Conservation (phyloP, 805 yeast genomes). For the Saturnispora besseyi region DNA sequence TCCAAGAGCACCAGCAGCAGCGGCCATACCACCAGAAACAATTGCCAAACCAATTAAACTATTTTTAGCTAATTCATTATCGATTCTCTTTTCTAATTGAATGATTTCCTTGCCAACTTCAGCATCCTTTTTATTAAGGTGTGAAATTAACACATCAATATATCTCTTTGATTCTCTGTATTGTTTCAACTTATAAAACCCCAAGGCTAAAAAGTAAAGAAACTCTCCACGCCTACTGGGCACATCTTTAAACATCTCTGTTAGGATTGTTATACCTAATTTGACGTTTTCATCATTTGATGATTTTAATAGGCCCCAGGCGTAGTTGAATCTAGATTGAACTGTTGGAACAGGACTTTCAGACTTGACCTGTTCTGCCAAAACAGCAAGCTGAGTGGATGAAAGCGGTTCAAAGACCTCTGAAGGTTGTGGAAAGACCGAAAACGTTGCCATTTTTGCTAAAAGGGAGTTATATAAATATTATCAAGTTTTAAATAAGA, state of each 20-base stretch:
- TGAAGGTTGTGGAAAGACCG: conserved; percentile 21
- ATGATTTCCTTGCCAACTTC: conserved; percentile 1
- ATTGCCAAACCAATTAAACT: conserved; percentile 85
- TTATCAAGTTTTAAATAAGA: neutral
- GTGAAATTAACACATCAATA: conserved; percentile 68
- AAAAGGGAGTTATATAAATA: neutral
- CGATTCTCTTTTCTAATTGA: conserved; percentile 60
- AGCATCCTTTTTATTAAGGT: conserved; percentile 82
- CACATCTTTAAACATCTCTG: conserved; percentile 61
- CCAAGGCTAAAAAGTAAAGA: conserved; percentile 77
- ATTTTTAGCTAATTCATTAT: conserved; percentile 76
- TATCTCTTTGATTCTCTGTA: conserved; percentile 79
- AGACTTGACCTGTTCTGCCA: conserved; percentile 65
- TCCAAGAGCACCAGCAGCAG: conserved; percentile 49
- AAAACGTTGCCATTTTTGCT: conserved; percentile 4
- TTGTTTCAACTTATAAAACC: conserved; percentile 83
- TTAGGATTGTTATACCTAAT: conserved; percentile 68
- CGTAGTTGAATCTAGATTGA: conserved; percentile 85
- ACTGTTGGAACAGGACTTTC: conserved; percentile 75
- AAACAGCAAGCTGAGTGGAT: conserved; percentile 62
- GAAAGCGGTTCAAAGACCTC: conserved; percentile 45
- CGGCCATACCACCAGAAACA: conserved; percentile 77
- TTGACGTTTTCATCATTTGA: conserved; percentile 52
- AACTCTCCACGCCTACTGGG: conserved; percentile 85
- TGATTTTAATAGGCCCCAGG: conserved; percentile 92